Evolutionary conservation across 345 rosid species (phyloP), one percentile per base, ranked within the genome.

Genomic region (Stellera chamaejasme): DNA sequence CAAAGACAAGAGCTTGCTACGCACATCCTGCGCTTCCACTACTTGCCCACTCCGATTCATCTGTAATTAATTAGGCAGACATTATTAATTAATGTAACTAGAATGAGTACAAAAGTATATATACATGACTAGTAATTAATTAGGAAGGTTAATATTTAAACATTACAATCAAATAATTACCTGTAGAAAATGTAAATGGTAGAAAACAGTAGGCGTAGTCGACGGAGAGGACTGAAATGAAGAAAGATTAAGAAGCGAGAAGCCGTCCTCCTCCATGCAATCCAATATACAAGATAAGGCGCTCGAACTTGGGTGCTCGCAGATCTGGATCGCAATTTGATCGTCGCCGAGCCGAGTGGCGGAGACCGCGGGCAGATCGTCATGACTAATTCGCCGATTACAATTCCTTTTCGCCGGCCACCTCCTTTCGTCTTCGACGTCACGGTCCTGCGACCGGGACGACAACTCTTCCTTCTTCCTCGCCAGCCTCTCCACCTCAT

Each of bases 241-340:
- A 58, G 88, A 85, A 56, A 79, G 66, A 32, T 74, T 81, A 9
- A 78, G 27, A 6, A 78, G 68, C 49, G 48, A 19, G 51, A 80
- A 59, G 0, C 83, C 89, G 14, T 72, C 71, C 46, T 68, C 69
- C 61, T 82, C 79, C 45, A 88, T 56, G 41, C 52, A 58, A 48
- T 55, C 57, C 79, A 88, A 49, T 41, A 79, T 67, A 49, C 71
- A 58, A 5, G 92, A 78, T 48, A 82, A 59, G 36, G 71, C 66
- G 52, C 50, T 54, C 10, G 56, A 42, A 14, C 19, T 53, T 5
- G 10, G 11, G 51, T 44, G 58, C 10, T 11, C 62, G 14, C 75
- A 67, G 52, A 87, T 66, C 32, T 85, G 89, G 47, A 84, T 43
- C 27, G 59, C 59, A 25, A 82, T 67, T 59, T 90, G 91, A 11